Conservation (phyloP, 164 flowering plant species). For the Hamamelis virginiana region DNA sequence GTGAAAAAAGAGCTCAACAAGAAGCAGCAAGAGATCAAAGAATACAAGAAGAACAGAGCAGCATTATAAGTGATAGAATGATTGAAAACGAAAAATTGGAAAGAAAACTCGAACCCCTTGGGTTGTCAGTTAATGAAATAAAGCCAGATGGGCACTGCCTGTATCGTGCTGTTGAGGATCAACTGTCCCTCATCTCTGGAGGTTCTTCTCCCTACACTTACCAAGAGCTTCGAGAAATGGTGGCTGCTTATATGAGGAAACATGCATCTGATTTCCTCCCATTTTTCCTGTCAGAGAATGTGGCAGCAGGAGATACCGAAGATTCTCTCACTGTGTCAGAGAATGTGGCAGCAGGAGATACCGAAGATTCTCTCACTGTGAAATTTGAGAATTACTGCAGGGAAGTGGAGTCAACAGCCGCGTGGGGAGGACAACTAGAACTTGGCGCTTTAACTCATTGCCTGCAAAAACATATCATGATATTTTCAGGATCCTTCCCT, state of each 20-base stretch:
- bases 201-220: constrained; percentile 65
- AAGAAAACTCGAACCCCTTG: constrained; percentile 74
- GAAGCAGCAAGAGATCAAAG: constrained; percentile 90
- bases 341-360: constrained; percentile 42
- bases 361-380: constrained; percentile 47
- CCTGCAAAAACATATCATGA: constrained; percentile 68
- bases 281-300: constrained; percentile 71
- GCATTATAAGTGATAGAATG: constrained; percentile 62
- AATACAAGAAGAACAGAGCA: constrained; percentile 84
- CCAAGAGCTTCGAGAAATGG: constrained; percentile 76
- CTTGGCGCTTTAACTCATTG: constrained; percentile 87
- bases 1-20: constrained; percentile 83
- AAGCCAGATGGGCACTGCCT: constrained; percentile 97
- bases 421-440: constrained; percentile 98
- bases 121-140: constrained; percentile 68
- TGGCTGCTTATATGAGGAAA: constrained; percentile 75
- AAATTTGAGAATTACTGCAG: constrained; percentile 73
- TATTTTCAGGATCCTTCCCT: constrained; percentile 87
- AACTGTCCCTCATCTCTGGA: constrained; percentile 55
- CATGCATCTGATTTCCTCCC: constrained; percentile 72
- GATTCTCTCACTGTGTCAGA: constrained; percentile 42
- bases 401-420: constrained; percentile 82
- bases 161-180: constrained; percentile 87
- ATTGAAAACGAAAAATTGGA: constrained; percentile 69
- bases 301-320: constrained; percentile 46